Base-by-base conservation (phyloP, 2,329 filamentous ascomycete species). In the Clonostachys solani region DNA sequence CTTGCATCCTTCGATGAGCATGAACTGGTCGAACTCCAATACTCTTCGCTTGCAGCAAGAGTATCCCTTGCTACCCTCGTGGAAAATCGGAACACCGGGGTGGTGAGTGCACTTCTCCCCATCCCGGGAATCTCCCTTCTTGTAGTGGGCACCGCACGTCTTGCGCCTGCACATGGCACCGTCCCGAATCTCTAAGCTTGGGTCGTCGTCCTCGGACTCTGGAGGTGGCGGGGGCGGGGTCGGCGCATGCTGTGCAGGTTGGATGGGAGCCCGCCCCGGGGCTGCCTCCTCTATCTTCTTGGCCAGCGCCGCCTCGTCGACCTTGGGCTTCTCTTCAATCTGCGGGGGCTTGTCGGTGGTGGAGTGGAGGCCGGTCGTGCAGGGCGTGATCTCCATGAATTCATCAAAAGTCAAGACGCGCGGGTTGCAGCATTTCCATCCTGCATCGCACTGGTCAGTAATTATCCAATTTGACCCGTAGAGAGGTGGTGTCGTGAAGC, bases 351-450 rank as follows among this genome's bases (percentile, higher is more conserved):
- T 64, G 58, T 96, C 92, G 52, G 94, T 87, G 12, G 89, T 91
- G 49, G 89, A 94, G 74, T 99, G 94, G 60, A 86, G 92, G 60
- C 94, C 94, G 12, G 85, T 88, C 23, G 94, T 96, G 77, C 94
- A 99, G 36, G 94, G 92, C 44, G 88, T 76, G 58, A 99, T 97
- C 50, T 77, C 68, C 68, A 99, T 89, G 76, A 99, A 99, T 72
- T 99, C 94, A 71, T 99, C 94, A 65, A 99, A 99, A 50, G 91
- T 96, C 59, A 99, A 77, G 59, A 97, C 91, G 61, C 94, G 87
- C 48, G 92, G 87, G 72, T 96, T 97, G 81, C 94, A 99, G 76
- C 94, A 99, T 74, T 95, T 95, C 92, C 94, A 97, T 63, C 94
- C 92, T 96, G 60, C 23, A 29, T 41, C 12, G 9, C 17, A 36